Evolutionary conservation across 805 yeast genomes (phyloP), one percentile per base, ranked within the genome.

Genomic region (Saturnispora besseyi): DNA sequence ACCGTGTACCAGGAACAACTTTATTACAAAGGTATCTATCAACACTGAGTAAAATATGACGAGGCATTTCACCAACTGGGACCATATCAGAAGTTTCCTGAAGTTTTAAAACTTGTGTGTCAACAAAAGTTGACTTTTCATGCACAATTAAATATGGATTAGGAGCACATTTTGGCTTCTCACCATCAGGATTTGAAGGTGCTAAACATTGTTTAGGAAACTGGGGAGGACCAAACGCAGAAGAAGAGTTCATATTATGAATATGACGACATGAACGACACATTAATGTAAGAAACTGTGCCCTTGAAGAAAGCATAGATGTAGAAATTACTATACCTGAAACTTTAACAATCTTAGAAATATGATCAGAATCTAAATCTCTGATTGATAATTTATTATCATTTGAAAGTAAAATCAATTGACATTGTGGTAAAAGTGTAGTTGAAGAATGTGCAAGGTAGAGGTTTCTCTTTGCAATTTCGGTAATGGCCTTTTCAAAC

Each of bases 71-170:
- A 57, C 99, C 99, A 29, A 93, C 96, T 1, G 99, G 99, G 2
- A 93, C 97, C 83, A 87, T 87, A 65, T 93, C 99, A 11, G 98
- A 97, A n/a, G 93, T 76, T 65, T 93, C 99, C 66, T 93, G 99
- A 50, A 93, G 74, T 65, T 93, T 93, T 60, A 93, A 75, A 30
- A 84, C 81, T 68, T 93, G 99, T 64, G 95, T 98, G 68, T 93
- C 98, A 48, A 93, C 83, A 65, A 90, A 93, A n/a, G 78, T 72
- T 2, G 96, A 88, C 62, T 87, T 86, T 64, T 93, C 98, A 67
- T 93, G 99, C 30, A 87, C 89, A 53, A 93, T 86, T 34, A 87
- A 78, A 60, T 89, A 93, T 2, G 99, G 99, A 59, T 91, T 96
- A 12, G 82, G 79, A 1, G 96, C 96, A 70, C 99, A 93, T 53